phyloP scores from a whole-genome alignment of 768 basidiomycete genomes.

The Leccinellum albellum region DNA sequence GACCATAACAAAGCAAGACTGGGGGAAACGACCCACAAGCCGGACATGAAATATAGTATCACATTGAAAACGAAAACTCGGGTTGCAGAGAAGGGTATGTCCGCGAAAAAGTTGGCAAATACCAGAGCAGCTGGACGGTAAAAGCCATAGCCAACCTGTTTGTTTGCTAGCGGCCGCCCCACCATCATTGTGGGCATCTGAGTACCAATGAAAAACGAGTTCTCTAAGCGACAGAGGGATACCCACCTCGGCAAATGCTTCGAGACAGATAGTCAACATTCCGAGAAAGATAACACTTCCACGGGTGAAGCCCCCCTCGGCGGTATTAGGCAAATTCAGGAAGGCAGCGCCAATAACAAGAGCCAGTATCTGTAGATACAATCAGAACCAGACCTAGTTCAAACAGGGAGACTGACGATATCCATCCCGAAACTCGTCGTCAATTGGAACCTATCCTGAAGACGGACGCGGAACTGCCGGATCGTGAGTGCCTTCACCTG shows the following conservation, averaged over 20 bases:
- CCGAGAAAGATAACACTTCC: constrained; percentile 77
- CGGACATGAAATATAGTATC: constrained; percentile 66
- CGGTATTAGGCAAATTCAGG: constrained; percentile 65
- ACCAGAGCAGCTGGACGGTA: constrained; percentile 65
- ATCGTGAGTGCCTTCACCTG: constrained; percentile 70
- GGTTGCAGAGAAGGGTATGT: constrained; percentile 63
- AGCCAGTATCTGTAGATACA: constrained; percentile 21
- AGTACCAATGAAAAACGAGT: constrained; percentile 1
- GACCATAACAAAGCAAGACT: constrained; percentile 15
- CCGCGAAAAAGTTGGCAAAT: constrained; percentile 63
- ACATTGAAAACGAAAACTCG: constrained; percentile 60
- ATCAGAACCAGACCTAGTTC: neutral
- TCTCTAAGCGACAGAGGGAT: constrained; percentile 3
- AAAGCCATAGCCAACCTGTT: constrained; percentile 63
- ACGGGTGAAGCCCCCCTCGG: constrained; percentile 83
- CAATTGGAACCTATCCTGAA: constrained; percentile 78
- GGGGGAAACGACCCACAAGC: constrained; percentile 37
- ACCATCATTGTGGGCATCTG: constrained; percentile 74
- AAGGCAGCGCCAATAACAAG: constrained; percentile 72
- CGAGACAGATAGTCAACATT: constrained; percentile 62
- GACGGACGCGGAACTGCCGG: constrained; percentile 67
- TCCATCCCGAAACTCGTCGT: constrained; percentile 65
- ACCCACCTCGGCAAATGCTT: constrained; percentile 67
- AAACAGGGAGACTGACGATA: constrained; percentile 40
- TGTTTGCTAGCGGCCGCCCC: constrained; percentile 71